These are phyloP conservation scores for Daldinia concentrica DNA, from an alignment of 495 filamentous ascomycete genomes.

Conservation along the genomic window DNA sequence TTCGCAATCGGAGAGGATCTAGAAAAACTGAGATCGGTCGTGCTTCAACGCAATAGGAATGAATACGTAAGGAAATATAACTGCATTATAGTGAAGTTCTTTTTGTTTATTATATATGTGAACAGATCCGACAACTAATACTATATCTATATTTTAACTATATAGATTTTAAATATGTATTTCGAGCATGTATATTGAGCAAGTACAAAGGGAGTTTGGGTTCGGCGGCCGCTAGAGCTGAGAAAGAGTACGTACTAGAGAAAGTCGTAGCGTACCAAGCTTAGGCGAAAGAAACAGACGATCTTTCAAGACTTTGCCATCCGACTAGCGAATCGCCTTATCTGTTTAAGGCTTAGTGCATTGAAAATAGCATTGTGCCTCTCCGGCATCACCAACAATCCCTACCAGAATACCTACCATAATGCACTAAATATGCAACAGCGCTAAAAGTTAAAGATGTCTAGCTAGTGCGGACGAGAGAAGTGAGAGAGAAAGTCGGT, in stretches of 20 bases:
- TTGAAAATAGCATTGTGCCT: slow-evolving; percentile 40
- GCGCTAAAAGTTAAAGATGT: slow-evolving; percentile 27
- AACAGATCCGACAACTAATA: not conserved
- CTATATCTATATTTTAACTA: not conserved
- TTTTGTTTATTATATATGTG: not conserved
- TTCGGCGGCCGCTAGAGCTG: slow-evolving; percentile 29
- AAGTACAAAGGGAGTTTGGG: slow-evolving; percentile 18
- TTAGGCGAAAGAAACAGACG: slow-evolving; percentile 41
- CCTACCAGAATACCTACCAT: not conserved
- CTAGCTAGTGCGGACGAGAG: not conserved
- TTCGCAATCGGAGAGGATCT: slow-evolving; percentile 44
- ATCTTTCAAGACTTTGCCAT: slow-evolving; percentile 39
- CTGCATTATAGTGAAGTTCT: not conserved
- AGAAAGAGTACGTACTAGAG: slow-evolving; percentile 23
- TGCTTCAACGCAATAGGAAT: slow-evolving; percentile 15
- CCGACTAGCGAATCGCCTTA: slow-evolving; percentile 33
- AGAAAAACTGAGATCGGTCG: slow-evolving; percentile 37
- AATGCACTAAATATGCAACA: slow-evolving; percentile 32
- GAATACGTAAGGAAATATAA: not conserved
- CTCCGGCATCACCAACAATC: slow-evolving; percentile 35
- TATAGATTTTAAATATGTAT: not conserved
- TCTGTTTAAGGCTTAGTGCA: slow-evolving; percentile 38
- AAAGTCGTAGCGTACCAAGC: slow-evolving; percentile 18
- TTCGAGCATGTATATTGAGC: too few species aligned
- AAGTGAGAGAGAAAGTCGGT: not conserved